Conservation (phyloP, 2,329 filamentous ascomycete species). For the Colletotrichum sp. region DNA sequence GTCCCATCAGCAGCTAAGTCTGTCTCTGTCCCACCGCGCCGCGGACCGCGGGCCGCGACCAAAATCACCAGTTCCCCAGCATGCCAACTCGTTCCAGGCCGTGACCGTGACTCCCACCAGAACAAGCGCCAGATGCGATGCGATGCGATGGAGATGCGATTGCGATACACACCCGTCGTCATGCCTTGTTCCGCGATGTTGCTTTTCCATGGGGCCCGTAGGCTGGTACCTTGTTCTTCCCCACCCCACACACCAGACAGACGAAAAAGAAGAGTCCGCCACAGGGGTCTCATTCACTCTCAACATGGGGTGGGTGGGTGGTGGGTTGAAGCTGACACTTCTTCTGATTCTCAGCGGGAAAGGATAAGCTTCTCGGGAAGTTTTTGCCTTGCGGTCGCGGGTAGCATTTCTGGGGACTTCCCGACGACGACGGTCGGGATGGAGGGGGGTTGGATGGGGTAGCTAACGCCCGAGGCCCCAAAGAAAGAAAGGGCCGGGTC, state of each 20-base stretch:
- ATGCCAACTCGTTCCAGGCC: not conserved
- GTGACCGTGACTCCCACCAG: not conserved
- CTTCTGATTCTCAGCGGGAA: not conserved
- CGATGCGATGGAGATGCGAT: not conserved
- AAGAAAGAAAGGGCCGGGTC: too few relatives aligned
- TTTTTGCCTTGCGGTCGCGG: not conserved
- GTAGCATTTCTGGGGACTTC: not conserved
- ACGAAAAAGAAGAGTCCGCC: not conserved
- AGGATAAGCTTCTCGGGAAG: slow-evolving; percentile 3
- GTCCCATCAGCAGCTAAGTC: not conserved
- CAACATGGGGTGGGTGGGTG: not conserved
- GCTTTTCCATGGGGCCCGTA: not conserved
- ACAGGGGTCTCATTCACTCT: not conserved
- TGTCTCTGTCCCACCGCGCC: not conserved
- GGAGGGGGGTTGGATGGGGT: not conserved
- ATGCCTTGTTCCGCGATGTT: not conserved
- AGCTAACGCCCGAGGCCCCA: too few relatives aligned
- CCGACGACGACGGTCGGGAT: not conserved
- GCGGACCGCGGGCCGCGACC: not conserved
- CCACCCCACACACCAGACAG: not conserved
- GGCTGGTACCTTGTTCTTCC: not conserved
- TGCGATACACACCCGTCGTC: not conserved
- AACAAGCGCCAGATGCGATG: not conserved
- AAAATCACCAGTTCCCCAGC: not conserved
- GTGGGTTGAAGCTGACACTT: not conserved